Conservation (phyloP, 768 basidiomycete genomes). For the Amanita muscaria region DNA sequence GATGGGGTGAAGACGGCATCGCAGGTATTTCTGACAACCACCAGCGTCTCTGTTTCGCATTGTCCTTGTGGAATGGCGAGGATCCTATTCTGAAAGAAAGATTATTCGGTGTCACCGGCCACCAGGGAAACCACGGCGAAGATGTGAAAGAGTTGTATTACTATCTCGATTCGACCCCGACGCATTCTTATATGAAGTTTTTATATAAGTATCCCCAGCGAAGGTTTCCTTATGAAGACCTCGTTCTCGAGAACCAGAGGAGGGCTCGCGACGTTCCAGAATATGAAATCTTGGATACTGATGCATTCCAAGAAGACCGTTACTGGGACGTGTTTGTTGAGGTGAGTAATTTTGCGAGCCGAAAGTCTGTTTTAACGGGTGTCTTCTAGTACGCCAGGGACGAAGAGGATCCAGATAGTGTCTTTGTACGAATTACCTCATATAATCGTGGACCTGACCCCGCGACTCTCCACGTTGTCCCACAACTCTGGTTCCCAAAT, state of each 20-base stretch:
- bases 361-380: background rate
- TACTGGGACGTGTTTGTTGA: constrained; percentile 99
- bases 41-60: constrained; percentile 82
- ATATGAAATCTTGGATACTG: constrained; percentile 91
- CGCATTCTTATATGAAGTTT: constrained; percentile 99
- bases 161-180: constrained; percentile 96
- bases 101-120: constrained; percentile 91
- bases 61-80: constrained; percentile 91
- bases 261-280: constrained; percentile 82
- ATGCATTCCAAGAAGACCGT: constrained; percentile 81
- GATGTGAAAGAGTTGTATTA: constrained; percentile 99
- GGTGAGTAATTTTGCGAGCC: constrained; percentile 37
- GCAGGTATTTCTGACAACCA: constrained; percentile 97
- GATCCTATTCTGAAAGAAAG: constrained; percentile 96
- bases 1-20: constrained; percentile 99
- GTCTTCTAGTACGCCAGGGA: constrained; percentile 89
- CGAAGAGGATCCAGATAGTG: constrained; percentile 77
- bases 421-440: constrained; percentile 89
- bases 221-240: constrained; percentile 87
- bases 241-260: constrained; percentile 77
- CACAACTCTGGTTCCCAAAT: constrained; percentile 96
- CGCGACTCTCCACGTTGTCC: constrained; percentile 88
- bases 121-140: constrained; percentile 98
- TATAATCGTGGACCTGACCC: constrained; percentile 97
- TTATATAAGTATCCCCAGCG: constrained; percentile 97